Evolutionary conservation across 257 asterid species (phyloP), one percentile per base, ranked within the genome.

Genomic region (Echites panduratus): DNA sequence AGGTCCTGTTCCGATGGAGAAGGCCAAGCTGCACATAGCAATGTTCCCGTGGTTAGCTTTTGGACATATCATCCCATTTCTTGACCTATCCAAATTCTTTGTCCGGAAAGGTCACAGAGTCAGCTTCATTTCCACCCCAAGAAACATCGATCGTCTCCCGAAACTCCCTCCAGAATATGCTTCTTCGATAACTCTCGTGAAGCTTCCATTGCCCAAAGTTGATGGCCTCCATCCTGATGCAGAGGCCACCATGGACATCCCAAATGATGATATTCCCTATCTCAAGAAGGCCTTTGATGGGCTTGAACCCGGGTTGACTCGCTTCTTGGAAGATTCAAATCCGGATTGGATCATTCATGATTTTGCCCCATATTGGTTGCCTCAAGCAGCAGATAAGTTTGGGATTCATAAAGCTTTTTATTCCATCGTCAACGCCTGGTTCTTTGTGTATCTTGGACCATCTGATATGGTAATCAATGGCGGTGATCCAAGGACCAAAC

Each of bases 1-100:
- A 0, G 20, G n/a, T 49, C 13, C 1, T 49, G 54, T 7, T 20
- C 4, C 17, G 4, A 48, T 48, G 52, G 52, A 13, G 24, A 29
- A 52, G 4, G 26, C 38, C 49, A 22, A 68, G 61, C 5, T 66
- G 27, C 88, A 85, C 68, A 47, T 87, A 10, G 86, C 57, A 0
- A 66, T 88, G 89, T 82, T 82, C 65, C 90, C 93, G 24, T 85
- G 93, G 93, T 72, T 85, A 0, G 90, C 85, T 73, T 85, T 88
- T 53, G 91, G 91, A 14, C 94, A 86, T 70, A 71, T 86, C 0
- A 71, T 82, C 14, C 93, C 87, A 10, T 84, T 4, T 75, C 50
- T 83, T 17, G 81, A 84, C 11, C 84, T 85, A 57, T 65, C 93
- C 74, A 87, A 87, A 58, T 57, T 71, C 79, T 70, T 83, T 1